A percentile compares a stretch with the other conserved stretches of the same genome.
phyloP scores from a whole-genome alignment of 768 basidiomycete genomes.

The Suillus decipiens region DNA sequence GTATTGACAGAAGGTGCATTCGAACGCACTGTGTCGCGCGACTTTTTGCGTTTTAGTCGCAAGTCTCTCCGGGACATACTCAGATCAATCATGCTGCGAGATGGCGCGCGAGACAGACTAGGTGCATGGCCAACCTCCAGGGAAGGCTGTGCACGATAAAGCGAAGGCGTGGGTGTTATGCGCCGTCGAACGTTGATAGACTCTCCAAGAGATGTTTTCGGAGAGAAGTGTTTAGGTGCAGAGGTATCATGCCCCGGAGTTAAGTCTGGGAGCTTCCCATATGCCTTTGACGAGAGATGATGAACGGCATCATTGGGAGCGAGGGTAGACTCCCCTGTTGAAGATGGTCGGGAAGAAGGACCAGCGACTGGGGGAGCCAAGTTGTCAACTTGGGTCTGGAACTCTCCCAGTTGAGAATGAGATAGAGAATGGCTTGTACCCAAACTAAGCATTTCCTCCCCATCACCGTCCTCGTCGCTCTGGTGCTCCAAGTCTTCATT shows the following conservation, averaged over 20 bases:
- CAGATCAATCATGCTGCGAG: slow-evolving; percentile 67
- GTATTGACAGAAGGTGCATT: slow-evolving; percentile 15
- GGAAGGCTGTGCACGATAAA: slow-evolving; percentile 11
- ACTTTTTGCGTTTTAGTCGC: slow-evolving; percentile 17
- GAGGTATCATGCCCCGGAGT: slow-evolving; percentile 16
- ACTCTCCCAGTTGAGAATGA: slow-evolving; percentile 12
- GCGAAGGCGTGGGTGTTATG: slow-evolving; percentile 10
- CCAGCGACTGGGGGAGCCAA: slow-evolving; percentile 4
- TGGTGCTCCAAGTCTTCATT: slow-evolving; percentile 39
- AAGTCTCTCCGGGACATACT: slow-evolving; percentile 30
- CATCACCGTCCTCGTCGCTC: slow-evolving; percentile 37
- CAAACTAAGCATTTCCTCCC: slow-evolving; percentile 29
- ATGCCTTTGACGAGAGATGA: slow-evolving; percentile 13
- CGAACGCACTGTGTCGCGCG: slow-evolving; percentile 18
- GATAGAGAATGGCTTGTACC: slow-evolving; percentile 13
- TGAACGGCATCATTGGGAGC: slow-evolving; percentile 8
- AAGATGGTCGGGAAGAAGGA: slow-evolving; percentile 8
- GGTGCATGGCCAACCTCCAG: slow-evolving; percentile 31
- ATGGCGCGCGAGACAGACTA: slow-evolving; percentile 57
- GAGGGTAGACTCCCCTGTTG: background rate
- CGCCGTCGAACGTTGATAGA: slow-evolving; percentile 5
- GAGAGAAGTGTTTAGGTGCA: slow-evolving; percentile 21
- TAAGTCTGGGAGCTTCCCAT: slow-evolving; percentile 10
- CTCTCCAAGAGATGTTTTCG: slow-evolving; percentile 15
- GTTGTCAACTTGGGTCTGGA: slow-evolving; percentile 18